phyloP scores from a whole-genome alignment of 192 early-diverging fungal species.

The Geranomyces michiganensis region DNA sequence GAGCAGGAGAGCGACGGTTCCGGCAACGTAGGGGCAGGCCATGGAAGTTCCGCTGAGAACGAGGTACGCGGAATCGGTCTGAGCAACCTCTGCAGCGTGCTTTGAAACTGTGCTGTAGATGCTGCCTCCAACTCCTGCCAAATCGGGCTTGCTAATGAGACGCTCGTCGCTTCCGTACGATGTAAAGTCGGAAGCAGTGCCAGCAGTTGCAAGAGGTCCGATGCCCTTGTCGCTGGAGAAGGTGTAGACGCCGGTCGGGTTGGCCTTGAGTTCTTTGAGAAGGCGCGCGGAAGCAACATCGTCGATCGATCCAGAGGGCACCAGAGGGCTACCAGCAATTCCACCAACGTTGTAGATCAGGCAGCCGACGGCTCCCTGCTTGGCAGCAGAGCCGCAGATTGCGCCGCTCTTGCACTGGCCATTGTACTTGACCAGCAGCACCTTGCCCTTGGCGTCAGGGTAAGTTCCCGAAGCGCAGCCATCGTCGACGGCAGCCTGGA shows the following conservation, averaged over 20 bases:
- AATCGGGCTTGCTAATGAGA: conserved; percentile 62
- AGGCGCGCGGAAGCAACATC: conserved; percentile 19
- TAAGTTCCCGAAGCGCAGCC: conserved; percentile 22
- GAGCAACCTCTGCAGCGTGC: conserved; percentile 5
- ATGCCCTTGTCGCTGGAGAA: conserved; percentile 54
- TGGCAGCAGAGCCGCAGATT: conserved; percentile 33
- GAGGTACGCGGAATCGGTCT: conserved; percentile 21
- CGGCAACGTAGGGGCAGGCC: conserved; percentile 77
- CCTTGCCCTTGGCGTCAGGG: conserved; percentile 35
- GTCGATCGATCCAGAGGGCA: conserved; percentile 28
- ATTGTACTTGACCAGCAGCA: conserved; percentile 37
- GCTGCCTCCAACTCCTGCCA: conserved; percentile 46
- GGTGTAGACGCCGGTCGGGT: conserved; percentile 37
- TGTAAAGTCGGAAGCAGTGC: conserved; percentile 71
- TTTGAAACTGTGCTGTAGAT: conserved; percentile 39
- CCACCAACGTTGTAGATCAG: conserved; percentile 35
- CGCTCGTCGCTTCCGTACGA: conserved; percentile 74
- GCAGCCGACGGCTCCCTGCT: conserved; percentile 36
- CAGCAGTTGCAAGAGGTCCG: conserved; percentile 51
- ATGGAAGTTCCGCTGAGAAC: conserved; percentile 72
- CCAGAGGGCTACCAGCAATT: conserved; percentile 23
- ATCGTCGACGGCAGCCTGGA: conserved; percentile 21
- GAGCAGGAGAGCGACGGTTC: conserved; percentile 66
- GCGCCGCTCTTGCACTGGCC: conserved; percentile 9
- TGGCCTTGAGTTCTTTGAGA: conserved; percentile 32